Percentiles rank a stretch among this genome's conserved stretches.
phyloP scores from a whole-genome alignment of 192 early-diverging fungal species.

The Coemansia sp. region DNA sequence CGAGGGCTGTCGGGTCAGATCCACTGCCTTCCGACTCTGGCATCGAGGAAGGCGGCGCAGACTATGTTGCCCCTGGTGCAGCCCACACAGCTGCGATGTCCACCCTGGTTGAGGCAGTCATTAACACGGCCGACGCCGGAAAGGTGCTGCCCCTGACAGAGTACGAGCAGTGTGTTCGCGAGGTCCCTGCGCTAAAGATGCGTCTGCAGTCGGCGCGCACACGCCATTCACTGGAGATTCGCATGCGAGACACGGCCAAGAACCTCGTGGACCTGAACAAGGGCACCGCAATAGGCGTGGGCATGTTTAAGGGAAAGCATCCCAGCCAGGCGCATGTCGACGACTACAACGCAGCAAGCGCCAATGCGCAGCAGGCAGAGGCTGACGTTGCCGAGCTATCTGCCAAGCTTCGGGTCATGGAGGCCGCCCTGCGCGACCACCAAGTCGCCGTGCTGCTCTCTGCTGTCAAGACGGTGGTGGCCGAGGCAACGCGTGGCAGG shows the following conservation, averaged over 20 bases:
- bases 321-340: constrained; percentile 25
- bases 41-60: background rate
- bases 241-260: constrained; percentile 39
- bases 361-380: constrained; percentile 36
- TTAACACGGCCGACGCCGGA: constrained; percentile 4
- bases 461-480: constrained; percentile 28
- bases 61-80: background rate
- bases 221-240: constrained; percentile 31
- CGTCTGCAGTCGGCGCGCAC: constrained; percentile 30
- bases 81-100: background rate
- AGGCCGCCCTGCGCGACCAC: constrained; percentile 39
- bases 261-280: constrained; percentile 15
- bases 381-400: constrained; percentile 27
- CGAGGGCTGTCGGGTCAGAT: background rate
- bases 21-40: constrained; percentile 10
- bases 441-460: constrained; percentile 41
- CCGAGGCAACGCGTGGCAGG: constrained; percentile 22
- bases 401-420: constrained; percentile 30
- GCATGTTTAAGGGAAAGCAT: constrained; percentile 44
- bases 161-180: constrained; percentile 31
- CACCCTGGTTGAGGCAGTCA: constrained; percentile 15
- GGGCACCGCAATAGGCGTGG: constrained; percentile 16
- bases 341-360: constrained; percentile 27
- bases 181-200: constrained; percentile 25
- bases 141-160: constrained; percentile 31